phyloP scores from a whole-genome alignment of 2,329 filamentous ascomycete genomes.

The Scytalidium sp. region DNA sequence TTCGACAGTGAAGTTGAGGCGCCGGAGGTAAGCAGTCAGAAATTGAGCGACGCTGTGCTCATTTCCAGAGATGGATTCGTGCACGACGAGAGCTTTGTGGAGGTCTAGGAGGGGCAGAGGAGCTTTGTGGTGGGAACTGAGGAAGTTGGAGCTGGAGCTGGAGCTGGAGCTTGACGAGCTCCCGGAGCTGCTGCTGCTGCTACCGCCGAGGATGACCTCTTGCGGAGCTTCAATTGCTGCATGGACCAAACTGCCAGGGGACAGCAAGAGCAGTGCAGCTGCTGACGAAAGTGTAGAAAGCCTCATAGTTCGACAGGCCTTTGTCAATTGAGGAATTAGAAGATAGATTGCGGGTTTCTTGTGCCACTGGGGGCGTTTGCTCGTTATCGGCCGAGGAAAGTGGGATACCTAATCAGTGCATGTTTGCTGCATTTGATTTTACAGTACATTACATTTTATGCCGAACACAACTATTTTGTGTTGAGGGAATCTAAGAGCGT shows the following conservation, averaged over 20 bases:
- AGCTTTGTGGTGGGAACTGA: too few relatives aligned
- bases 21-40: constrained; percentile 53
- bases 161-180: constrained; percentile 1
- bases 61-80: constrained; percentile 59
- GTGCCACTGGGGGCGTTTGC: too few relatives aligned
- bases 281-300: not conserved
- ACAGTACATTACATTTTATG: too few relatives aligned
- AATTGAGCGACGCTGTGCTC: constrained; percentile 58
- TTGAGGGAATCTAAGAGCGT: too few relatives aligned
- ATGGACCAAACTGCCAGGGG: constrained; percentile 30
- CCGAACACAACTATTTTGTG: too few relatives aligned
- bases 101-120: constrained; percentile 49
- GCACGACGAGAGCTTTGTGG: constrained; percentile 60
- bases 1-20: constrained; percentile 59
- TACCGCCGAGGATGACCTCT: constrained; percentile 11
- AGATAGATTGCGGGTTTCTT: too few relatives aligned
- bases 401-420: too few relatives aligned
- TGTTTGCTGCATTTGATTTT: too few relatives aligned
- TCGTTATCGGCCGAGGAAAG: too few relatives aligned
- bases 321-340: too few relatives aligned
- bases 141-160: constrained; percentile 10
- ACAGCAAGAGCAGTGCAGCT: constrained; percentile 7
- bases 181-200: not conserved
- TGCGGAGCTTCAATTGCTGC: constrained; percentile 13
- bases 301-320: not conserved